Base-by-base conservation (phyloP, 2,329 filamentous ascomycete species). In the Claviceps capensis region DNA sequence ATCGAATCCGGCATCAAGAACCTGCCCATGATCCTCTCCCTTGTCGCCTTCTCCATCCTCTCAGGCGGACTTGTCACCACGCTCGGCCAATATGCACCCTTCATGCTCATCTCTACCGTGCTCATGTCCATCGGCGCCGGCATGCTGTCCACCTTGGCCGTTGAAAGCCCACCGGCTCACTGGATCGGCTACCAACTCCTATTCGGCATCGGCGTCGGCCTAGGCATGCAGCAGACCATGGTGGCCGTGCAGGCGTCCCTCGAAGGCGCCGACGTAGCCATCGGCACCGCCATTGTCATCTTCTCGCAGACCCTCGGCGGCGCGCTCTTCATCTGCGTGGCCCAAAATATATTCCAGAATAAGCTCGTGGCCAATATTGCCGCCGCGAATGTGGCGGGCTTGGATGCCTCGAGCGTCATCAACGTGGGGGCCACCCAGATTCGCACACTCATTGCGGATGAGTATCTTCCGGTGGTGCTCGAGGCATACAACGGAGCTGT, bases 281-380 rank as follows among this genome's bases (percentile, higher is more conserved):
- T 68, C 5, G 73, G 71, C 2, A 71, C 69, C 11, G 69, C 73
- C 1, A 62, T 68, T n/a, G 66, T 74, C 38, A 67, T 77, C 42
- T 76, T 78, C 54, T 52, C 61, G 16, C 71, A 73, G 57, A 67
- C 66, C 0, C 59, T 75, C 0, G 71, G 69, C 26, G 69, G 70
- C 5, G 64, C 70, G 5, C 60, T 80, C 1, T 79, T 79, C 54
- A 69, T 81, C 30, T 71, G 70, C 3, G 67, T 77, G 23, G 76
- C 66, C 1, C 70, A 79, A 55, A 72, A 70, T 51, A 68, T 79
- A 16, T 76, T 80, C 54, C 69, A 68, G 48, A 74, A 74, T 55
- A 60, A 68, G 38, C 65, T 80, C 14, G 52, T 54, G 16, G 41
- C 45, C 45, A 54, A 51, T 36, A 44, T 54, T 14, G 52, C 52